Percentiles rank a stretch among this genome's conserved stretches.
Conservation (phyloP, 495 filamentous ascomycete genomes). For the Aspergillus diversus region DNA sequence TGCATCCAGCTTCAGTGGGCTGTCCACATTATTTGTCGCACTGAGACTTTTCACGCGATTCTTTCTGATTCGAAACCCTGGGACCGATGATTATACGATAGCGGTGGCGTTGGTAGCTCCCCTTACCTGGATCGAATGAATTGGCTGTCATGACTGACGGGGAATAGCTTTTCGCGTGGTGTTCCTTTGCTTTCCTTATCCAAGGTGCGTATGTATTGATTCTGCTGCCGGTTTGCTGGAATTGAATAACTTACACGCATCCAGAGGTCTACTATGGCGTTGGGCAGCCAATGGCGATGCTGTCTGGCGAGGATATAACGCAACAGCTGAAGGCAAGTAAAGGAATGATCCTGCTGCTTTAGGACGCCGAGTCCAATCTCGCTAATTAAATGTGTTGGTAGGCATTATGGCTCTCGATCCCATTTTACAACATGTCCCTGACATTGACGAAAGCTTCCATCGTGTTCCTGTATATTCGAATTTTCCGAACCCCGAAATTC, state of each 20-base stretch:
- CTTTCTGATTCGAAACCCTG: not conserved
- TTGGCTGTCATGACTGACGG: not conserved
- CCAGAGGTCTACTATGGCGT: slow-evolving; percentile 12
- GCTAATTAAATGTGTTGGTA: not conserved
- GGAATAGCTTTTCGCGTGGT: not conserved
- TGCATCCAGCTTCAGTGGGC: slow-evolving; percentile 5
- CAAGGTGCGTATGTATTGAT: not conserved
- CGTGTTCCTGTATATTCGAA: slow-evolving; percentile 1
- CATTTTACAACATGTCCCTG: slow-evolving; percentile 10
- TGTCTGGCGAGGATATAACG: not conserved
- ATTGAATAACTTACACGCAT: not conserved
- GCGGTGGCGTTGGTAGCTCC: not conserved
- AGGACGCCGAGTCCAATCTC: no score
- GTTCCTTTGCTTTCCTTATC: not conserved
- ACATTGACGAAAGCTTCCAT: slow-evolving; percentile 3
- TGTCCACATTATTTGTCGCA: slow-evolving; percentile 3
- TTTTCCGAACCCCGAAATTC: slow-evolving; percentile 4
- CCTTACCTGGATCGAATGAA: not conserved
- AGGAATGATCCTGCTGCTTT: no score
- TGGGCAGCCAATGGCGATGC: slow-evolving; percentile 2
- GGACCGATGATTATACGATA: slow-evolving; percentile 5
- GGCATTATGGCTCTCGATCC: slow-evolving; percentile 9
- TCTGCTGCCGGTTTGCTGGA: not conserved
- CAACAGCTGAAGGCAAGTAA: not conserved
- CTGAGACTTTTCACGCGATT: slow-evolving; percentile 5